phyloP scores from a whole-genome alignment of 23 red algal species.

The Chondrus crispus region DNA sequence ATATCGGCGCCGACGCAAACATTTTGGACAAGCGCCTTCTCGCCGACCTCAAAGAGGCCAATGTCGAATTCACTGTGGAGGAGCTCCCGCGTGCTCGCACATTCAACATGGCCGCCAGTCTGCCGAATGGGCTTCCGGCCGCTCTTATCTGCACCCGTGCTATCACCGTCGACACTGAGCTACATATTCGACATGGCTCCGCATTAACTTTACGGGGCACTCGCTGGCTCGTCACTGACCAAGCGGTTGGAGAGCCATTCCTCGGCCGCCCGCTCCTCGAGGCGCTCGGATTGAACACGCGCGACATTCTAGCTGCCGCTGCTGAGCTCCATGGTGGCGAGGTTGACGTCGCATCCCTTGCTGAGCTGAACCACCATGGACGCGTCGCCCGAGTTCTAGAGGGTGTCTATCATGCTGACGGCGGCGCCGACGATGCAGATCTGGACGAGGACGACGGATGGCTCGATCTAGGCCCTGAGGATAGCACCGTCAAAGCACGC shows the following conservation, averaged over 20 bases:
- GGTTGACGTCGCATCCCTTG: not conserved
- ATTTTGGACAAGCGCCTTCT: not conserved
- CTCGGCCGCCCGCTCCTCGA: not conserved
- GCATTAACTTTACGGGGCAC: not conserved
- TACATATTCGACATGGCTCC: conserved; percentile 3
- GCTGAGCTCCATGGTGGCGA: not conserved
- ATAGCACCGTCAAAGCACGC: not conserved
- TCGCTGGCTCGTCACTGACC: conserved; percentile 26
- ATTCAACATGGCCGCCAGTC: not conserved
- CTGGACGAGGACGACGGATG: conserved; percentile 20
- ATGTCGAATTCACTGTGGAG: not conserved
- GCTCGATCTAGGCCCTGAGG: conserved; percentile 27
- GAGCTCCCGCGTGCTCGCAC: not conserved
- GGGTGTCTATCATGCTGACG: conserved; percentile 29
- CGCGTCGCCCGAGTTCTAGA: not conserved
- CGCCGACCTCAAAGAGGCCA: not conserved
- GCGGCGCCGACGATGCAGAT: not conserved
- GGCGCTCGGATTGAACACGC: not conserved
- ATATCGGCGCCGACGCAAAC: not conserved
- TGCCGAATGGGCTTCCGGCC: not conserved
- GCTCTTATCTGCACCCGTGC: not conserved
- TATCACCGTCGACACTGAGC: conserved; percentile 20
- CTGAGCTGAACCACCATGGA: not conserved
- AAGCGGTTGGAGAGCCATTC: conserved; percentile 15
- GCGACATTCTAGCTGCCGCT: conserved; percentile 5